Evolutionary conservation across 202 grass and related monocot genomes (phyloP), one percentile per base, ranked within the genome.

Genomic region (Musa balbisiana): DNA sequence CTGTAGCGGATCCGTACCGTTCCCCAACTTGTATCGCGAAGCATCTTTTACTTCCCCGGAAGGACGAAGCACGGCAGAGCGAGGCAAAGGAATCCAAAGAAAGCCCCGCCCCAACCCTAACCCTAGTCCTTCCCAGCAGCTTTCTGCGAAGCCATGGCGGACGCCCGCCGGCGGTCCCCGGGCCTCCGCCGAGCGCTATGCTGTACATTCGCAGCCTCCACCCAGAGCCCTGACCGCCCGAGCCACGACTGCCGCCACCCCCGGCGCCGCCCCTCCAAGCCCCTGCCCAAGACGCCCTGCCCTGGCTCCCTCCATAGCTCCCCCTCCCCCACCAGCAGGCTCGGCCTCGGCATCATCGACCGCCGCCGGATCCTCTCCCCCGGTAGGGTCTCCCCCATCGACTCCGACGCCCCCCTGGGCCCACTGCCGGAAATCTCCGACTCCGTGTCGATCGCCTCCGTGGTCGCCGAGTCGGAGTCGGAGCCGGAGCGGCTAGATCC

Each of bases 291-390:
- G 68, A 82, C 88, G 16, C 83, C 85, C 17, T 80, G 79, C 27
- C 78, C 79, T 62, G 82, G 62, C 49, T 79, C 84, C 55, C 83
- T 87, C 72, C 85, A 78, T 51, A 82, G 79, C 80, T 91, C 84
- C 29, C 91, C 88, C 2, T 89, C 77, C 63, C 90, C 84, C 20
- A 64, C 56, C 22, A 80, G 69, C 15, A 93, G 81, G 84, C 86
- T 89, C 3, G 87, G 78, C 49, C 58, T 86, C 16, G 83, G 85
- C 6, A 83, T 88, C 84, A 90, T 91, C 75, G 84, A 83, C 79
- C 84, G 86, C 67, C 94, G 94, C 66, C 83, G 91, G 25, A 98
- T 98, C 79, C 83, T 89, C 67, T 98, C 94, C 8, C 94, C 91
- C 3, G 94, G 91, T 1, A 79, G 91, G 72, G 94, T 94, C 6